These are phyloP conservation scores for Erodium trifolium DNA, from an alignment of 441 rosid genomes.

Conservation along the genomic window DNA sequence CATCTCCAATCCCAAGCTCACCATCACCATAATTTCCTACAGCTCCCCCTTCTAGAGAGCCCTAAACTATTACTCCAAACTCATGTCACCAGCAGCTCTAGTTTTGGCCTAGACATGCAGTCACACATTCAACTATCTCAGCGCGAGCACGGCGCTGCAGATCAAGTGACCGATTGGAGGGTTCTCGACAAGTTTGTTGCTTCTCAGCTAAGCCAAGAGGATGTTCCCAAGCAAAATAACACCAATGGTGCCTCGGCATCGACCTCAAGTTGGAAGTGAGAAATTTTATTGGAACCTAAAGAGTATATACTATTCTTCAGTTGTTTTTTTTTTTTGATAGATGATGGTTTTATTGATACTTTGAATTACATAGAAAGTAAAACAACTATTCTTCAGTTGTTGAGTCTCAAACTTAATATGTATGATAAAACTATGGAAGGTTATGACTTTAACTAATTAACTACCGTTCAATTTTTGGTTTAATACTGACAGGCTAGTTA, in stretches of 20 bases:
- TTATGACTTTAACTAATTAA: too few species aligned
- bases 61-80: slow-evolving; percentile 42
- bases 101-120: slow-evolving; percentile 31
- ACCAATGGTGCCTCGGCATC: slow-evolving; percentile 27
- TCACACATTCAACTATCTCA: slow-evolving; percentile 32
- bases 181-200: slow-evolving; percentile 96
- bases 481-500: too few species aligned
- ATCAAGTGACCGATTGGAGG: slow-evolving; percentile 88
- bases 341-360: slow-evolving; percentile 40
- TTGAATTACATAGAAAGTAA: too few species aligned
- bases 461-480: too few species aligned
- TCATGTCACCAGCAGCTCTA: too few species aligned
- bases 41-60: slow-evolving; percentile 82
- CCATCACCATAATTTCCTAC: slow-evolving; percentile 55
- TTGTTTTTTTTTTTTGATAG: slow-evolving; percentile 49
- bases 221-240: neutral
- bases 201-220: slow-evolving; percentile 85
- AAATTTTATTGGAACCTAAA: slow-evolving; percentile 42
- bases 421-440: too few species aligned
- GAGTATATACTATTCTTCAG: slow-evolving; percentile 41
- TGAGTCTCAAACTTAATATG: too few species aligned
- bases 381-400: slow-evolving; percentile 31
- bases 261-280: slow-evolving; percentile 25
- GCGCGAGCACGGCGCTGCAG: slow-evolving; percentile 27
- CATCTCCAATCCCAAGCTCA: slow-evolving; percentile 15